These are phyloP conservation scores for Suillus subaureus DNA, from an alignment of 768 basidiomycete species.

Conservation along the genomic window DNA sequence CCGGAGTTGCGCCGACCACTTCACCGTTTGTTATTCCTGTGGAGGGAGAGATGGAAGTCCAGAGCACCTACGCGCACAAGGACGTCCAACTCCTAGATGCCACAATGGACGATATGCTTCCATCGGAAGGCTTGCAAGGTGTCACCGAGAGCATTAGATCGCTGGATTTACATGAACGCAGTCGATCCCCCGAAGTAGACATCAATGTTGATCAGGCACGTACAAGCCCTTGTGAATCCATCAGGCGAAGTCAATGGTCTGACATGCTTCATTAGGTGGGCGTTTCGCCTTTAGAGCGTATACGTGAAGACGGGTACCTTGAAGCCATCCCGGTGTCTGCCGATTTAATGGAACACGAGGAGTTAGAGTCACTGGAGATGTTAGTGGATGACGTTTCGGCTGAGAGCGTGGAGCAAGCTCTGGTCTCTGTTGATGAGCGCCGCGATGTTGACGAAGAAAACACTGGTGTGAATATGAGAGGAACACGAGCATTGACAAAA, in stretches of 20 bases:
- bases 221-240: neutral
- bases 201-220: neutral
- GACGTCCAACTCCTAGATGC: neutral
- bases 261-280: neutral
- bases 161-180: neutral
- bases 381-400: neutral
- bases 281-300: neutral
- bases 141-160: slow-evolving; percentile 3
- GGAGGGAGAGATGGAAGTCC: neutral
- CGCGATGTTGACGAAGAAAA: neutral
- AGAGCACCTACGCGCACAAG: neutral
- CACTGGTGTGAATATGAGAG: neutral
- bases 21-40: neutral
- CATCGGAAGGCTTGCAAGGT: neutral
- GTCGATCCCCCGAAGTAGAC: neutral
- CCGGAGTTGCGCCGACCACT: too few relatives aligned
- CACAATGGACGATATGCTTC: neutral
- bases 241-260: too few relatives aligned
- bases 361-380: neutral
- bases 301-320: neutral
- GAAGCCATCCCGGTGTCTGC: neutral
- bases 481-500: neutral
- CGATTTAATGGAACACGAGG: neutral
- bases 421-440: neutral
- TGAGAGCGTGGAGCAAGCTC: neutral